Percentiles rank a stretch among this genome's conserved stretches.
Conservation (phyloP, 1,139 yeast species). For the Diutina pseudorugosa region DNA sequence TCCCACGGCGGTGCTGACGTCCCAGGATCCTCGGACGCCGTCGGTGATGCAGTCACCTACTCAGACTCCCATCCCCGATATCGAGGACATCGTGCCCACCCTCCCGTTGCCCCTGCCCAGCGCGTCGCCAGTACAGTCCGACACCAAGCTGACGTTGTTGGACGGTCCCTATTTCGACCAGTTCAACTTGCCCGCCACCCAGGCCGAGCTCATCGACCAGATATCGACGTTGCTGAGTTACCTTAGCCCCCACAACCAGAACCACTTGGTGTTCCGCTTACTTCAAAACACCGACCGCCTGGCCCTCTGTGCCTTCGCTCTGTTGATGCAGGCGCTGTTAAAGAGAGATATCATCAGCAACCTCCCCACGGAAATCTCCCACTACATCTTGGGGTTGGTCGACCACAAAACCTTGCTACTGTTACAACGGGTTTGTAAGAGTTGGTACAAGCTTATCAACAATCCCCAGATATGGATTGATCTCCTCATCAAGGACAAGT, state of each 20-base stretch:
- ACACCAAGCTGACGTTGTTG: constrained; percentile 12
- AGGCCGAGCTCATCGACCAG: constrained; percentile 26
- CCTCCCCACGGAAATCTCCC: constrained; percentile 69
- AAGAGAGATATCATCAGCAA: constrained; percentile 60
- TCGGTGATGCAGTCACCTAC: constrained; percentile 21
- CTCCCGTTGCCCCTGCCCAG: constrained; percentile 46
- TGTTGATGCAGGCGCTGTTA: constrained; percentile 46
- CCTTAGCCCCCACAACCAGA: constrained; percentile 26
- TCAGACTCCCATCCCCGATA: constrained; percentile 27
- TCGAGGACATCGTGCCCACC: constrained; percentile 33
- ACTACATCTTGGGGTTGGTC: constrained; percentile 53
- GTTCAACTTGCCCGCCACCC: constrained; percentile 23
- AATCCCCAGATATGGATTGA: constrained; percentile 51
- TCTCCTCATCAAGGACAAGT: constrained; percentile 40
- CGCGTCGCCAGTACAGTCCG: constrained; percentile 45
- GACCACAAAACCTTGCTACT: constrained; percentile 54
- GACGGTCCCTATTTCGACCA: constrained; percentile 15
- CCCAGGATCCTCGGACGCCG: constrained; percentile 19
- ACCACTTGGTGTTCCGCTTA: constrained; percentile 45
- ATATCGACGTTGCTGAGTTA: constrained; percentile 23
- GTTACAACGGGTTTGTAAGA: constrained; percentile 52
- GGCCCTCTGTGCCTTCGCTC: constrained; percentile 56
- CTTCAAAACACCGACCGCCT: constrained; percentile 55
- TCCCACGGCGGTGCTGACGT: not conserved
- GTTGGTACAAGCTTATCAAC: constrained; percentile 58